Evolutionary conservation across 1,284 basidiomycete species (phyloP), one percentile per base, ranked within the genome.

Genomic region (Trichosporon coremiiforme): DNA sequence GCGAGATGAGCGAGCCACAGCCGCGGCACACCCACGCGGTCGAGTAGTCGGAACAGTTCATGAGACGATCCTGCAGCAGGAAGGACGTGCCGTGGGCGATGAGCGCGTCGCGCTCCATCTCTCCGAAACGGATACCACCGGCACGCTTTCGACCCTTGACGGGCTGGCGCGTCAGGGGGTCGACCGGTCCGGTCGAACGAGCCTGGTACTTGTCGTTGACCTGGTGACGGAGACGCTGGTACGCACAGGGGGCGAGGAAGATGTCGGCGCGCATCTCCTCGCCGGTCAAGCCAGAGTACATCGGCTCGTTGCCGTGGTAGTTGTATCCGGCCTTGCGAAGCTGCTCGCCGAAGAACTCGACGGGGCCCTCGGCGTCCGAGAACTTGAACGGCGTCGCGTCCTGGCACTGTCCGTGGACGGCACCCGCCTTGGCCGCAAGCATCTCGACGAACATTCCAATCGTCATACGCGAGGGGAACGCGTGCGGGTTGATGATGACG

Each of bases 401-500:
- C 83, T 99, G 97, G 4, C 95, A 94, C 47, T 99, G 87, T 60
- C 97, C 97, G 79, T 99, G 97, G 91, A 99, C 93, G 2, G 96
- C 93, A 71, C 97, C 97, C 0, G 96, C 92, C 83, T 99, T 99
- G 53, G 95, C 97, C 1, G 97, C 97, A 89, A 99, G 91, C 84
- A 93, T 95, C 87, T 99, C 97, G 73, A 99, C 95, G 80, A 99
- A 90, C 97, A 99, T 99, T 70, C 97, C 97, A 78, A 99, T 99
- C 7, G 97, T 99, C 97, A 99, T 99, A 77, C 97, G 94, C 86
- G 91, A 94, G 1, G 97, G 97, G 87, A 99, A 99, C 22, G 97
- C 97, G 83, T 99, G 97, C 38, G 97, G 97, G 84, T 99, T 99
- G 86, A 99, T 99, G 83, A 99, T 99, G 67, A 99, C 90, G 83